Evolutionary conservation across 495 filamentous ascomycete species (phyloP).

Genomic region (Neurospora hispaniola): DNA sequence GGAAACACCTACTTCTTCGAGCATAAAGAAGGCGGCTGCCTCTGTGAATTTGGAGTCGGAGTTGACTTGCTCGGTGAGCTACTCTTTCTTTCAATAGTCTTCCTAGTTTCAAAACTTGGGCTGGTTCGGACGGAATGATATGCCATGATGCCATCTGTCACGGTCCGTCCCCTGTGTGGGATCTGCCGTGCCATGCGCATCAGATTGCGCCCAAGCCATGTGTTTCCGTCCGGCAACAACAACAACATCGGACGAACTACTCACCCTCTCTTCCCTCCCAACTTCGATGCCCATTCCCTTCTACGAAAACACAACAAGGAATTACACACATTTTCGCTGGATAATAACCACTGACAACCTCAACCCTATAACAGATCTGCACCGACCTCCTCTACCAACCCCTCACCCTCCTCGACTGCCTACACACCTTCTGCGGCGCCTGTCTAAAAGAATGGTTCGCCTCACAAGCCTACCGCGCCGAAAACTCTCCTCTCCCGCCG

Average conservation of each 20-base stretch:
- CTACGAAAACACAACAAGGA: not conserved
- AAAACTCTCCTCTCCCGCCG: conserved; percentile 30
- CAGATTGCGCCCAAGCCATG: not conserved
- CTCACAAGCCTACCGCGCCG: conserved; percentile 40
- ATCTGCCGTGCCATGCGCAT: not conserved
- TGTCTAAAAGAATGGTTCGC: conserved; percentile 94
- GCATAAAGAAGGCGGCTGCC: not conserved
- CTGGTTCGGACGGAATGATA: not conserved
- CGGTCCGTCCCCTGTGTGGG: not conserved
- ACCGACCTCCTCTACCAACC: conserved; percentile 93
- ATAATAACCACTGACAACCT: not conserved
- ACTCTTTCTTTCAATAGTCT: not conserved
- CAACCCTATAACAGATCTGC: conserved; percentile 60
- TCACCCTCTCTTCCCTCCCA: not conserved
- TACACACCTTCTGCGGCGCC: conserved; percentile 92
- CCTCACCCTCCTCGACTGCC: conserved; percentile 89
- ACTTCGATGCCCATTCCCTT: not conserved
- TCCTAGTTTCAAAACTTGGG: not conserved
- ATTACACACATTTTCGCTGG: no score
- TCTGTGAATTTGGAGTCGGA: conserved; percentile 70
- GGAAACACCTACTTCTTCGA: not conserved
- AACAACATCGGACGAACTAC: not conserved
- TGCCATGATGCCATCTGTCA: not conserved
- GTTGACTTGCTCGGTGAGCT: conserved; percentile 77
- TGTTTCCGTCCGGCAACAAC: not conserved